These are phyloP conservation scores for Aspergillus awamori DNA, from an alignment of 2,329 filamentous ascomycete species.

Conservation along the genomic window DNA sequence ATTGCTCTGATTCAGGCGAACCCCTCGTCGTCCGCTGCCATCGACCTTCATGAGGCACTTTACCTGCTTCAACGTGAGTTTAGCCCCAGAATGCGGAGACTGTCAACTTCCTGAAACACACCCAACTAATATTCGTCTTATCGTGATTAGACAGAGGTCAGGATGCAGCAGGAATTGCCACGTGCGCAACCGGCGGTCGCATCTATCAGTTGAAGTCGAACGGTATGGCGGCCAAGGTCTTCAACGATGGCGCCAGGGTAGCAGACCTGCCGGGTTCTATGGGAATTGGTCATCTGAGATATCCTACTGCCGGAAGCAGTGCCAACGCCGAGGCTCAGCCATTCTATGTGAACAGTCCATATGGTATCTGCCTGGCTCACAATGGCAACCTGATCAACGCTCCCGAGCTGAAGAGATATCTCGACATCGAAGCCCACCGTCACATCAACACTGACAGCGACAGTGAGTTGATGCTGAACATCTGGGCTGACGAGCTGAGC, in stretches of 20 bases:
- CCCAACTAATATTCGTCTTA: constrained; percentile 35
- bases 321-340: constrained; percentile 86
- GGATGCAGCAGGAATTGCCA: constrained; percentile 85
- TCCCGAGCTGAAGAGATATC: constrained; percentile 66
- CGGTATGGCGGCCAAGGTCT: constrained; percentile 83
- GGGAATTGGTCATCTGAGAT: constrained; percentile 83
- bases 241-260: constrained; percentile 75
- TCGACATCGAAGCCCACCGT: constrained; percentile 77
- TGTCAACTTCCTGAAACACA: constrained; percentile 8
- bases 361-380: constrained; percentile 78
- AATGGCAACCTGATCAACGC: constrained; percentile 90
- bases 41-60: constrained; percentile 71
- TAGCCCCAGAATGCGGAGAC: not conserved
- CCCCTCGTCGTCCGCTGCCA: constrained; percentile 55
- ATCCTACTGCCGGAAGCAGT: constrained; percentile 85
- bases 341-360: constrained; percentile 87
- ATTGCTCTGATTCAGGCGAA: constrained; percentile 64
- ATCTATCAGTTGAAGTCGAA: constrained; percentile 91
- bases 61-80: constrained; percentile 65
- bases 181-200: constrained; percentile 71
- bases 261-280: constrained; percentile 79
- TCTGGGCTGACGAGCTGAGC: constrained; percentile 81
- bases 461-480: constrained; percentile 83
- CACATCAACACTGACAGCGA: constrained; percentile 92
- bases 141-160: constrained; percentile 65